Conservation (phyloP, 345 rosid genomes). For the Cochlearia excelsa region DNA sequence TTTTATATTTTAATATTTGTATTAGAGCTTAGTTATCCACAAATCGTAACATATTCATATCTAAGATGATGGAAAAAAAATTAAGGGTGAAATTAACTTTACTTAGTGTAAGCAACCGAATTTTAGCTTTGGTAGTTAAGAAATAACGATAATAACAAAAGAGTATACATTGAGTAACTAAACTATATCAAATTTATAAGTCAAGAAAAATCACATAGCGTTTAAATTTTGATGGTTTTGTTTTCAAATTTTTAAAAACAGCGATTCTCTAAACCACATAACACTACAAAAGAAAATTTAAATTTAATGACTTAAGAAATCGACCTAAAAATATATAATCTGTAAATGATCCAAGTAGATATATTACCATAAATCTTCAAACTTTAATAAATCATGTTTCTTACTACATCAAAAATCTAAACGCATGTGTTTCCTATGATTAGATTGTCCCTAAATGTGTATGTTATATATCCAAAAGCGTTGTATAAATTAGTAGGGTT, state of each 20-base stretch:
- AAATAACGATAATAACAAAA: no score
- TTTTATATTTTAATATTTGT: not conserved
- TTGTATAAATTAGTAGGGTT: slow-evolving; percentile 23
- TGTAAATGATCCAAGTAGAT: no score
- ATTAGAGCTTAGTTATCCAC: slow-evolving; percentile 18
- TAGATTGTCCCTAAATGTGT: slow-evolving; percentile 25
- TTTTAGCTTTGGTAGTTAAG: slow-evolving; percentile 21
- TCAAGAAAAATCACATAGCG: no score
- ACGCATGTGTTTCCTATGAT: slow-evolving; percentile 7
- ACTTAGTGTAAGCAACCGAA: slow-evolving; percentile 31
- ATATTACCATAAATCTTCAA: not conserved
- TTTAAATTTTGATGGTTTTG: no score
- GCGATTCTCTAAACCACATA: no score
- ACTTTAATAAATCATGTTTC: slow-evolving; percentile 1
- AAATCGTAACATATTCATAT: slow-evolving; percentile 21
- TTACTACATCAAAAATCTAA: no score
- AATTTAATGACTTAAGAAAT: no score
- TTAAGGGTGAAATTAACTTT: slow-evolving; percentile 6
- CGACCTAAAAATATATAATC: no score
- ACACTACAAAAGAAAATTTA: no score
- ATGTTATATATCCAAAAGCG: slow-evolving; percentile 6
- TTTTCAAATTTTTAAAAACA: no score
- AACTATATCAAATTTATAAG: no score
- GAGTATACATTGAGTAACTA: no score
- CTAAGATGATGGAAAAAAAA: slow-evolving; percentile 2